phyloP scores from a whole-genome alignment of 805 yeast genomes.

The Kluyveromyces siamensis region DNA sequence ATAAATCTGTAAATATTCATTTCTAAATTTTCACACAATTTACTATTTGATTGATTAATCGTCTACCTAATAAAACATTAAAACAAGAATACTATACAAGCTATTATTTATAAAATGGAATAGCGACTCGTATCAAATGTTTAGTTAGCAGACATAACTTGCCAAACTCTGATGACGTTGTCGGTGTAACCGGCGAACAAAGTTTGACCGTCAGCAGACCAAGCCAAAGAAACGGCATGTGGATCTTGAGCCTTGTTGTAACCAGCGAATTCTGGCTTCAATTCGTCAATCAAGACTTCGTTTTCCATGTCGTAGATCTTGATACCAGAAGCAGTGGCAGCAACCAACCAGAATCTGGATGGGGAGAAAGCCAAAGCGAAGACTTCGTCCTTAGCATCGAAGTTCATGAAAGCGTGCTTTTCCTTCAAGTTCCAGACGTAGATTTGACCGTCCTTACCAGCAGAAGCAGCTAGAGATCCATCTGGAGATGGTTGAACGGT shows the following conservation, averaged over 20 bases:
- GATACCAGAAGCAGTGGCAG: slow-evolving; percentile 97
- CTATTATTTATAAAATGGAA: slow-evolving; percentile 6
- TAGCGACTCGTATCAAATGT: background rate
- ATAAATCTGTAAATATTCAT: background rate
- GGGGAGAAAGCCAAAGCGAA: slow-evolving; percentile 99
- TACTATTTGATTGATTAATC: background rate
- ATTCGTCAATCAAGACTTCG: slow-evolving; percentile 89
- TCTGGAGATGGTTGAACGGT: slow-evolving; percentile 98
- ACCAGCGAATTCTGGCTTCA: slow-evolving; percentile 94
- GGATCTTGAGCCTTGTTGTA: slow-evolving; percentile 91
- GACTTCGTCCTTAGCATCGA: slow-evolving; percentile 92
- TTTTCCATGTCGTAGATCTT: slow-evolving; percentile 97
- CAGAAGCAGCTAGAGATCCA: slow-evolving; percentile 98
- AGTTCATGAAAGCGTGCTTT: slow-evolving; percentile 82
- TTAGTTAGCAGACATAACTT: slow-evolving; percentile 78
- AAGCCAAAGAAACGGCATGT: slow-evolving; percentile 94
- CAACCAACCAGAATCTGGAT: slow-evolving; percentile 99
- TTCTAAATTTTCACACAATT: background rate
- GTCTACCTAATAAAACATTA: slow-evolving; percentile 3
- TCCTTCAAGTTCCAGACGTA: slow-evolving; percentile 95
- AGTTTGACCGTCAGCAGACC: slow-evolving; percentile 99
- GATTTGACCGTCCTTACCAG: slow-evolving; percentile 99
- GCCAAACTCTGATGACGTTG: slow-evolving; percentile 99
- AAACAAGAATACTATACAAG: slow-evolving; percentile 1
- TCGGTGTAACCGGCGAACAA: slow-evolving; percentile 99